Base-by-base conservation (phyloP, 2,329 filamentous ascomycete genomes). In the Dothidotthia symphoricarpi region DNA sequence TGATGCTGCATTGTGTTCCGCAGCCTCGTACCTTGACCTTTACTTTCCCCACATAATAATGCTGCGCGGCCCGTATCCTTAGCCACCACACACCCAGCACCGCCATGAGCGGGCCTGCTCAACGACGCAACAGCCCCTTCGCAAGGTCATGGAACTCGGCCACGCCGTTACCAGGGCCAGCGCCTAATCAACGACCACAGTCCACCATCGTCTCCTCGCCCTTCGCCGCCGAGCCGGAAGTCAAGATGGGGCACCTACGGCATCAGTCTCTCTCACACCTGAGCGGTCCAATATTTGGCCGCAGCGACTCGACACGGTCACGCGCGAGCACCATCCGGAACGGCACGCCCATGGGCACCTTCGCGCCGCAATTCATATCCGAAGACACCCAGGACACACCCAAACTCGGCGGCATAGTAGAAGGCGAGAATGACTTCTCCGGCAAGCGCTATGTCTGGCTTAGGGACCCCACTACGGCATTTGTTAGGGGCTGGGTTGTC, bases 381-480 rank as follows among this genome's bases (percentile, higher is more conserved):
- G 89, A 95, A 49, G 87, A 90, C 49, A 73, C 86, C 67, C 77
- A 81, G 51, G 74, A 74, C 34, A 71, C 71, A 2, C 72, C 73
- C 19, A 76, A 80, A 43, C 74, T 82, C 19, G 72, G 75, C 14
- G 86, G 88, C 13, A 89, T 96, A 43, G 53, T 58, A 13, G 94
- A 98, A 69, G 93, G 93, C 47, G 91, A 96, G 63, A 97, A 96
- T 66, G 93, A 98, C 75, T 97, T 98, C 67, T 98, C 93, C 0
- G 94, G 93, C 40, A 97, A 94, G 72, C 82, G 93, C 73, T 98
- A 97, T 74, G 90, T 98, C 49, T 98, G 93, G 94, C 75, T 98
- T 62, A 87, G 85, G 67, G 90, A 98, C 69, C 76, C 87, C 1
- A 80, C 90, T 58, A 77, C 78, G 38, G 93, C 93, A 1, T 98